Percentiles rank a stretch among this genome's conserved stretches.
These are phyloP conservation scores for Oryza coarctata DNA, from an alignment of 176 grass and related monocot genomes.

Conservation along the genomic window DNA sequence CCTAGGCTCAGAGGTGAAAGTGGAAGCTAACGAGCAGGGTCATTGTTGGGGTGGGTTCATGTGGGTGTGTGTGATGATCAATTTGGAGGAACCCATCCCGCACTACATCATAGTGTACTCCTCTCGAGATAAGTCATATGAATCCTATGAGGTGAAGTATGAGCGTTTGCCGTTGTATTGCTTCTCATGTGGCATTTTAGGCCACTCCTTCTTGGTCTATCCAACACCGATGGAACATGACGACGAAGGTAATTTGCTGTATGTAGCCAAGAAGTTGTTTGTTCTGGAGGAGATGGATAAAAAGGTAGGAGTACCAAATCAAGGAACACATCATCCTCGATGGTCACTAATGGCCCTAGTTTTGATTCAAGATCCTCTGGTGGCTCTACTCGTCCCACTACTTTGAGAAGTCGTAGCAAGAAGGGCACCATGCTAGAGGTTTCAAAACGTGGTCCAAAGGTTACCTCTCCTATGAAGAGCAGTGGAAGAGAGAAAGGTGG, in stretches of 20 bases:
- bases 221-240: not conserved
- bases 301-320: too few species aligned
- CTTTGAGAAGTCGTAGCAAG: too few species aligned
- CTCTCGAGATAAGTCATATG: not conserved
- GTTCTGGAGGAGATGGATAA: not conserved
- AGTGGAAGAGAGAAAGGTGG: too few species aligned
- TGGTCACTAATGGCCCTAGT: too few species aligned
- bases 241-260: rapidly evolving
- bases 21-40: not conserved
- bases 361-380: too few species aligned
- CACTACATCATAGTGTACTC: not conserved
- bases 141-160: not conserved
- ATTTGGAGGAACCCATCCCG: not conserved
- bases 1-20: not conserved
- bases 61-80: not conserved
- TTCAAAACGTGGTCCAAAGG: too few species aligned
- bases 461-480: too few species aligned
- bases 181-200: not conserved
- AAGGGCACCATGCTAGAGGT: too few species aligned
- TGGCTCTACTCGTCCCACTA: too few species aligned
- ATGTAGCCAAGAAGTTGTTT: not conserved
- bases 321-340: too few species aligned
- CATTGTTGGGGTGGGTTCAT: not conserved
- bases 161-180: not conserved
- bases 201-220: not conserved